phyloP scores from a whole-genome alignment of 148 eudicot genomes.

The Cornus suecica region DNA sequence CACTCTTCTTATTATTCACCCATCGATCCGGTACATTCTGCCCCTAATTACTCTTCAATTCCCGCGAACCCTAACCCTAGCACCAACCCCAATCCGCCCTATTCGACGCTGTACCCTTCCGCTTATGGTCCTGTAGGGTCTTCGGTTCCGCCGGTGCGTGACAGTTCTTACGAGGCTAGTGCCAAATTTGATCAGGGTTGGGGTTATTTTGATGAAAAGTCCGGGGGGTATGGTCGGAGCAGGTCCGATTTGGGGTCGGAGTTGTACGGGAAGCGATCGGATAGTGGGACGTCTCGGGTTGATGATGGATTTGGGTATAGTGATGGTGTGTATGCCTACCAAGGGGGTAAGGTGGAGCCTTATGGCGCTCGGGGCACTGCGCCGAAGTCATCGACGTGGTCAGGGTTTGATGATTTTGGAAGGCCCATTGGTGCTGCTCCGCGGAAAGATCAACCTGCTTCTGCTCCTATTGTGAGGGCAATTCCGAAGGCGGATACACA shows the following conservation, averaged over 20 bases:
- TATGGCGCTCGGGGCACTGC: slow-evolving; percentile 71
- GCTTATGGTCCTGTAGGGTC: slow-evolving; percentile 14
- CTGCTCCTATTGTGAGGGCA: slow-evolving; percentile 72
- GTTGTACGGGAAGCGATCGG: slow-evolving; percentile 33
- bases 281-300: slow-evolving; percentile 18
- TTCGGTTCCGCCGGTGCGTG: slow-evolving; percentile 17
- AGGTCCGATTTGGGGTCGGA: slow-evolving; percentile 34
- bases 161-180: slow-evolving; percentile 23
- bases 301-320: slow-evolving; percentile 40
- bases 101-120: slow-evolving; percentile 10
- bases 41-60: slow-evolving; percentile 28
- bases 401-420: slow-evolving; percentile 86
- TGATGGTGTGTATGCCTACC: slow-evolving; percentile 70
- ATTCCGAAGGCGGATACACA: slow-evolving; percentile 65
- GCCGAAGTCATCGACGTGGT: slow-evolving; percentile 55
- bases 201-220: slow-evolving; percentile 35
- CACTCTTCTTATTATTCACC: slow-evolving; percentile 28
- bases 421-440: slow-evolving; percentile 59
- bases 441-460: slow-evolving; percentile 28
- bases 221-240: slow-evolving; percentile 29
- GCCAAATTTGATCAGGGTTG: slow-evolving; percentile 35
- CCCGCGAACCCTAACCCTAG: slow-evolving; percentile 30
- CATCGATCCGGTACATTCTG: slow-evolving; percentile 38
- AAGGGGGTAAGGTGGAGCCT: slow-evolving; percentile 62
- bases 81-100: slow-evolving; percentile 10